Evolutionary conservation across 2,329 filamentous ascomycete genomes (phyloP).

Genomic region (Aphanoascus verrucosus): DNA sequence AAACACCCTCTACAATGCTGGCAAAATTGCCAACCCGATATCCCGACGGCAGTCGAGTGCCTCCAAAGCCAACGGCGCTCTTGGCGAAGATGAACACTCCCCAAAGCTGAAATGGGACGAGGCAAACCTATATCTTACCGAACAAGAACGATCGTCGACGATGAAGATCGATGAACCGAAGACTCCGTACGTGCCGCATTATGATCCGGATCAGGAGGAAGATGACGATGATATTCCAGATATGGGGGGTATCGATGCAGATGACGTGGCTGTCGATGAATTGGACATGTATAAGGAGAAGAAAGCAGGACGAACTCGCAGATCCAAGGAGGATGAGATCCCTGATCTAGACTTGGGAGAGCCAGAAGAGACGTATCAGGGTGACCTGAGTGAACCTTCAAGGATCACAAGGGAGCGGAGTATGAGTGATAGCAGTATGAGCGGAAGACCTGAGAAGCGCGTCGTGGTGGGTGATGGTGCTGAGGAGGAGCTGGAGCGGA

Average conservation of each 20-base stretch:
- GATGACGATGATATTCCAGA: constrained; percentile 47
- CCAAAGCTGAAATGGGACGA: constrained; percentile 96
- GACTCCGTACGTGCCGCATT: constrained; percentile 87
- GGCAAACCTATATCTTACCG: constrained; percentile 90
- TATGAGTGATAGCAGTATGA: constrained; percentile 28
- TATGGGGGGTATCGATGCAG: constrained; percentile 48
- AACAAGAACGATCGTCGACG: constrained; percentile 86
- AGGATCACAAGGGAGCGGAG: constrained; percentile 36
- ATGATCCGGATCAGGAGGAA: constrained; percentile 80
- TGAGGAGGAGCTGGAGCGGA: constrained; percentile 32
- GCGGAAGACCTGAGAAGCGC: constrained; percentile 51
- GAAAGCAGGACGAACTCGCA: constrained; percentile 23
- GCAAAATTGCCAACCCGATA: constrained; percentile 57
- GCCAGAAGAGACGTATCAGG: constrained; percentile 55
- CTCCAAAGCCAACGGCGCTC: constrained; percentile 36
- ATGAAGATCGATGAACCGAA: constrained; percentile 99
- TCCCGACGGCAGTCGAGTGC: constrained; percentile 61
- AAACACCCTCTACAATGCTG: constrained; percentile 91
- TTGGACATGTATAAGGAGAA: constrained; percentile 43
- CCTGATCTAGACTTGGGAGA: constrained; percentile 86
- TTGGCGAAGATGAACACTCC: constrained; percentile 48
- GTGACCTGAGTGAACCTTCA: constrained; percentile 32
- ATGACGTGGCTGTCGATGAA: constrained; percentile 59
- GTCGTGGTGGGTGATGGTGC: constrained; percentile 60
- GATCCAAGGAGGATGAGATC: constrained; percentile 60